phyloP scores from a whole-genome alignment of 2,329 filamentous ascomycete genomes.

The Cladosporium austrohemisphaericum region DNA sequence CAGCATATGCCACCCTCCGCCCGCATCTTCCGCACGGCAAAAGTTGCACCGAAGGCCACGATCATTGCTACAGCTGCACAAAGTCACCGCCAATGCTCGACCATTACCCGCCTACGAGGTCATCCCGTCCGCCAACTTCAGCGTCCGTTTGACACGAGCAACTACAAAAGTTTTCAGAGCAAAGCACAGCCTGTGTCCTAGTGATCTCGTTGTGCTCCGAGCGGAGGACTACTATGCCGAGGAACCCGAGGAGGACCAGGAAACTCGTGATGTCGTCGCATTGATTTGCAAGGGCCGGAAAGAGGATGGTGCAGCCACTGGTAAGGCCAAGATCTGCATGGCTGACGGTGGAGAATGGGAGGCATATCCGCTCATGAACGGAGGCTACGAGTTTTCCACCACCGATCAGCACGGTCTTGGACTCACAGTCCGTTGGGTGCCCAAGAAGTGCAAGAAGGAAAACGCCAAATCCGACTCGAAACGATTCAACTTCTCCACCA shows the following conservation, averaged over 20 bases:
- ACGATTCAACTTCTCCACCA: conserved; percentile 72
- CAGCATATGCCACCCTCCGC: conserved; percentile 65
- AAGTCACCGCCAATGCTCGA: conserved; percentile 56
- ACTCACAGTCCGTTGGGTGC: conserved; percentile 67
- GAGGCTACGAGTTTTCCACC: conserved; percentile 55
- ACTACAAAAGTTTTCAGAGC: conserved; percentile 63
- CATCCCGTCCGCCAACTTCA: conserved; percentile 57
- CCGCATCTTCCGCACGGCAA: conserved; percentile 50
- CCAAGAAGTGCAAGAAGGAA: conserved; percentile 41
- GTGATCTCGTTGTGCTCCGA: conserved; percentile 67
- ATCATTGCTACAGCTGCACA: conserved; percentile 68
- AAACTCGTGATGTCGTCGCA: conserved; percentile 58
- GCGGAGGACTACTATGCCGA: conserved; percentile 62
- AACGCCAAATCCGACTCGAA: conserved; percentile 32
- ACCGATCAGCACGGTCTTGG: conserved; percentile 56
- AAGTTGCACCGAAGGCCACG: conserved; percentile 66
- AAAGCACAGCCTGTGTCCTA: conserved; percentile 60
- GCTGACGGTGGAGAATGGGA: conserved; percentile 46
- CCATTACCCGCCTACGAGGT: conserved; percentile 69
- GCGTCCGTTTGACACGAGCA: conserved; percentile 56
- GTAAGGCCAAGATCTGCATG: conserved; percentile 66
- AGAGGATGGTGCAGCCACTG: conserved; percentile 52
- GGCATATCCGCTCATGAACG: conserved; percentile 40
- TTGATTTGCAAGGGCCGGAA: conserved; percentile 56
- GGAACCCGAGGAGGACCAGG: conserved; percentile 51